Conservation (phyloP, 1,284 basidiomycete genomes). For the Fomitopsis palustris region DNA sequence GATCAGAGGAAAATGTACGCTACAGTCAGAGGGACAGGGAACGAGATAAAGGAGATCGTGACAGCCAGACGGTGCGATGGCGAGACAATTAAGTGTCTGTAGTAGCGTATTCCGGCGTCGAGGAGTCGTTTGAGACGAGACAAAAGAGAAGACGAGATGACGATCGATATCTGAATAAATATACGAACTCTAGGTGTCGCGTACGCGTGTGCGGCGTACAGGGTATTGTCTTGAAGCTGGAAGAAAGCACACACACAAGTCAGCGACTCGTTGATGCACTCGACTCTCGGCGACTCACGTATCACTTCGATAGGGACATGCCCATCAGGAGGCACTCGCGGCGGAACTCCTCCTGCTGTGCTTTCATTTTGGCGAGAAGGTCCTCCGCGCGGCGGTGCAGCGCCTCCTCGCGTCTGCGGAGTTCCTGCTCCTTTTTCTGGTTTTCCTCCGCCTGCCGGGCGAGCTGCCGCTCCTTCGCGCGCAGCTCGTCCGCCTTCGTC, state of each 20-base stretch:
- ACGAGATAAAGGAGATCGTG: not conserved
- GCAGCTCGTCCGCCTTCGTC: slow-evolving; percentile 6
- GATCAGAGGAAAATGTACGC: not conserved
- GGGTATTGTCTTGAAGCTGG: not conserved
- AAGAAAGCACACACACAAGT: not conserved
- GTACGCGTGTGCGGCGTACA: not conserved
- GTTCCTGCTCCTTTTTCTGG: slow-evolving; percentile 6
- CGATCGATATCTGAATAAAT: not conserved
- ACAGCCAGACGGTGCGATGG: not conserved
- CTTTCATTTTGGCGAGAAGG: slow-evolving; percentile 2
- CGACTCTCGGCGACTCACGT: not conserved
- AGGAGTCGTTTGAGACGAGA: not conserved
- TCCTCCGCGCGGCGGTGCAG: slow-evolving; percentile 6
- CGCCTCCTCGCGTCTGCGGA: slow-evolving; percentile 4
- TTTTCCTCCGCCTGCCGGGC: slow-evolving; percentile 1
- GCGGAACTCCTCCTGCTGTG: slow-evolving; percentile 5
- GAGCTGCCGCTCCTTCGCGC: slow-evolving; percentile 6
- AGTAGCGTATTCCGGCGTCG: not conserved
- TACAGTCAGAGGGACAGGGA: not conserved
- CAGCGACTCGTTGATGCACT: not conserved
- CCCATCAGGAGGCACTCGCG: slow-evolving; percentile 5
- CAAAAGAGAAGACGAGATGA: not conserved
- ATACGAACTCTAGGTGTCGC: not conserved
- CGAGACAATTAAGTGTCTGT: not conserved
- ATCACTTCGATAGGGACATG: not conserved